These are phyloP conservation scores for Zopfochytrium polystomum DNA, from an alignment of 371 early-diverging fungal genomes.

Conservation along the genomic window DNA sequence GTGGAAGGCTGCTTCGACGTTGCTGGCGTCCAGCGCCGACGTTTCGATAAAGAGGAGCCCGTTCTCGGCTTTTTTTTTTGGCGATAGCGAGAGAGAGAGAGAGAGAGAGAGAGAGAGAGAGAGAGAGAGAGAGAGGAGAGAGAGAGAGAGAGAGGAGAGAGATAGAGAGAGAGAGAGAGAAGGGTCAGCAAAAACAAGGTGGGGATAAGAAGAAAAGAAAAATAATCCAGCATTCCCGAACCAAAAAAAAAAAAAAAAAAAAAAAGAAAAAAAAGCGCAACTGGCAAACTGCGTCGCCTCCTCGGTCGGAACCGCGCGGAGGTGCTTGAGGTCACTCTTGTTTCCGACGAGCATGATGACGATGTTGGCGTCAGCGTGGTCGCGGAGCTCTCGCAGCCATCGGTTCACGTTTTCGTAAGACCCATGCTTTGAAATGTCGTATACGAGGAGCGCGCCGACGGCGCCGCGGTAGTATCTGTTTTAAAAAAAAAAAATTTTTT, in stretches of 20 bases:
- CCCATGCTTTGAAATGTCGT: conserved; percentile 95
- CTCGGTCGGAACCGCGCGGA: conserved; percentile 94
- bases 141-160: too few species aligned
- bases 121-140: too few species aligned
- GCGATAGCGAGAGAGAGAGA: too few species aligned
- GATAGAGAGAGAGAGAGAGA: too few species aligned
- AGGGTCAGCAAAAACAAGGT: too few species aligned
- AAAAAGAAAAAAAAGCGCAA: conserved; percentile 45
- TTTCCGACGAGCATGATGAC: conserved; percentile 99
- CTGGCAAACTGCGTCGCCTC: conserved; percentile 96
- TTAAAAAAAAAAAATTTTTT: too few species aligned
- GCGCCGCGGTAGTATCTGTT: conserved; percentile 98
- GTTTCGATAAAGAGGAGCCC: conserved; percentile 94
- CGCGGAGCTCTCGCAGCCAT: conserved; percentile 98
- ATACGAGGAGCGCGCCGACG: conserved; percentile 97
- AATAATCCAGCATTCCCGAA: too few species aligned
- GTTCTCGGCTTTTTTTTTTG: conserved; percentile 78
- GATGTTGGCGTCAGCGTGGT: conserved; percentile 96
- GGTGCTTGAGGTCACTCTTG: conserved; percentile 96
- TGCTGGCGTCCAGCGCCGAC: conserved; percentile 90
- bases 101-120: too few species aligned
- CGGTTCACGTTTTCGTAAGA: conserved; percentile 94
- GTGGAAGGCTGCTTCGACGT: conserved; percentile 93
- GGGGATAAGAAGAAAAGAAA: too few species aligned
- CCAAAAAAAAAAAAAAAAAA: too few species aligned